Evolutionary conservation across 2,329 filamentous ascomycete species (phyloP).

Genomic region (Arthroderma sp.): DNA sequence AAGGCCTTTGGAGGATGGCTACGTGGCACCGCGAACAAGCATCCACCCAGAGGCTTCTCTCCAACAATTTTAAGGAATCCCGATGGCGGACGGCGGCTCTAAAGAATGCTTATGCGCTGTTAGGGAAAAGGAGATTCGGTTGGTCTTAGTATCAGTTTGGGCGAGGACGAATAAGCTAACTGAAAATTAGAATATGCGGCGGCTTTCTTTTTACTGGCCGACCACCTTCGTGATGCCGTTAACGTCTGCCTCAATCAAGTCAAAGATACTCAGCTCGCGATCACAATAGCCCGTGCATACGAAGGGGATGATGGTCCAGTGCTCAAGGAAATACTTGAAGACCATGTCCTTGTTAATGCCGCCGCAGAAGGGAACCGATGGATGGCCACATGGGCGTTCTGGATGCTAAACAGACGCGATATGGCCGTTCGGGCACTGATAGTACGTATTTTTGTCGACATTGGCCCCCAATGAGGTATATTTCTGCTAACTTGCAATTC

Average conservation of each 20-base stretch:
- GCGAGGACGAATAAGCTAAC: conserved; percentile 6
- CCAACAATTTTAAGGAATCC: conserved; percentile 80
- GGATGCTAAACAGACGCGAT: conserved; percentile 70
- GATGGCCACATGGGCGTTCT: conserved; percentile 92
- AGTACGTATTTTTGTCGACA: conserved; percentile 35
- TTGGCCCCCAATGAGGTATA: neutral
- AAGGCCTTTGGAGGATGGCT: conserved; percentile 91
- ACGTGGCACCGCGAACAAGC: conserved; percentile 75
- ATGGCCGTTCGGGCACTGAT: conserved; percentile 75
- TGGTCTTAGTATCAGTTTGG: conserved; percentile 16
- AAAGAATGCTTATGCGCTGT: conserved; percentile 91
- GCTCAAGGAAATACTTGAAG: conserved; percentile 59
- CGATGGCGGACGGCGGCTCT: conserved; percentile 80
- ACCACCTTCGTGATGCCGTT: conserved; percentile 70
- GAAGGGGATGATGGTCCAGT: conserved; percentile 78
- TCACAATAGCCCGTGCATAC: conserved; percentile 76
- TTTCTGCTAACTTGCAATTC: neutral
- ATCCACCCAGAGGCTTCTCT: conserved; percentile 63
- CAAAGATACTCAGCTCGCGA: conserved; percentile 76
- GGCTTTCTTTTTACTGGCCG: conserved; percentile 86
- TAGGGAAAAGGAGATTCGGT: conserved; percentile 83
- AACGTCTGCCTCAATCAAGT: conserved; percentile 78
- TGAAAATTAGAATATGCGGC: conserved; percentile 64
- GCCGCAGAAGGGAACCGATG: conserved; percentile 75
- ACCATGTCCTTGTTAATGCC: conserved; percentile 66